Conservation (phyloP, 176 grass and related monocot genomes). For the Thalia dealbata region DNA sequence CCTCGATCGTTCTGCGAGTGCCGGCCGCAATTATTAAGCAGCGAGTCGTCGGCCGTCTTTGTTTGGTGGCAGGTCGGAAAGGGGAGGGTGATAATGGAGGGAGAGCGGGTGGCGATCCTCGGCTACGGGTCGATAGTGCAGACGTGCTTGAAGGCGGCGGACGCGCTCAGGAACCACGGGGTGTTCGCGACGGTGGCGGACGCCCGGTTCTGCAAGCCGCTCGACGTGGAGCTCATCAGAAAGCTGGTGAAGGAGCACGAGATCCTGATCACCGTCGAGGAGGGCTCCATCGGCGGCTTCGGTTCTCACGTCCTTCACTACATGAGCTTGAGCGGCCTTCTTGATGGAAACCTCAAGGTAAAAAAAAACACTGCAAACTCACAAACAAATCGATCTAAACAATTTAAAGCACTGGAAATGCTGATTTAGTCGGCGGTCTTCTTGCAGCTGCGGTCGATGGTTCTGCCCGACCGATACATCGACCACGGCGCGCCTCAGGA, state of each 20-base stretch:
- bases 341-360: constrained; percentile 81
- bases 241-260: constrained; percentile 67
- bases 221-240: constrained; percentile 48
- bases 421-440: neutral
- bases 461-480: constrained; percentile 82
- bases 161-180: constrained; percentile 49
- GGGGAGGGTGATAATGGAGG: constrained; percentile 59
- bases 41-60: too few relatives aligned
- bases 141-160: constrained; percentile 60
- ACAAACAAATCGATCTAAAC: too few relatives aligned
- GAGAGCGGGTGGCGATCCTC: constrained; percentile 55
- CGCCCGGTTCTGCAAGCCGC: constrained; percentile 86
- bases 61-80: constrained; percentile 46
- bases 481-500: constrained; percentile 69
- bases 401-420: too few relatives aligned
- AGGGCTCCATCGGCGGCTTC: constrained; percentile 80
- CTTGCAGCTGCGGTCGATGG: constrained; percentile 84
- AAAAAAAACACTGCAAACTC: too few relatives aligned
- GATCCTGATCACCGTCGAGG: constrained; percentile 72
- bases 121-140: constrained; percentile 84
- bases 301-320: constrained; percentile 73
- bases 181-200: constrained; percentile 62
- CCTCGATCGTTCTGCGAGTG: too few relatives aligned
- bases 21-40: too few relatives aligned
- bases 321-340: constrained; percentile 57